Base-by-base conservation (phyloP, 2,329 filamentous ascomycete species). In the Aspergillus flavus region DNA sequence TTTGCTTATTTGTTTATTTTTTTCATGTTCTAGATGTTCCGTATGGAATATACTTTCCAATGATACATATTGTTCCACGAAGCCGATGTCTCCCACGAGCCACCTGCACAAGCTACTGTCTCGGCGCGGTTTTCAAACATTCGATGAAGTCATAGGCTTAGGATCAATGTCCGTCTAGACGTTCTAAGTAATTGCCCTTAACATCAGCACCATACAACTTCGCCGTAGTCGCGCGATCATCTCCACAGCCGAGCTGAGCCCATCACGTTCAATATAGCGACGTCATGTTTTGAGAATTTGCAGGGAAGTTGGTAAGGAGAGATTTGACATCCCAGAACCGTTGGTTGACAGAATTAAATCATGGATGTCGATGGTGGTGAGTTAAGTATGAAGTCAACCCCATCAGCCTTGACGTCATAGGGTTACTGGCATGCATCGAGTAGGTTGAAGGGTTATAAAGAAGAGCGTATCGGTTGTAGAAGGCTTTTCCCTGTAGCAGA, bases 391-490 rank as follows among this genome's bases (percentile, higher is more conserved):
- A 55, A 39, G 52, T 55, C 52, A 55, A 41, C 14, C 6, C 5
- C 26, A 41, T 46, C 19, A 52, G 30, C 56, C 11, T 43, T 59
- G 57, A 59, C 57, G 57, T 59, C 57, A 59, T 50, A 48, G 39
- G 52, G 9, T 26, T 32, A n/a, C 34, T 21, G 12, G 32, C 32
- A 26, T 32, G 48, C 7, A 34, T 19, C 36, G 16, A 9, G 6
- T 19, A 36, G 14, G 3, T 54, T 21, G 28, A 10, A 23, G 11
- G 14, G 30, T 54, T 41, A 54, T 34, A 32, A 55, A 11, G 7
- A 23, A 55, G 52, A 26, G 16, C 11, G 14, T 23, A 19, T 39
- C n/a, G 12, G 12, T 34, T 39, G 10, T 55, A 26, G 6, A 39
- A 55, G 21, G n/a, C 2, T 28, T 39, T 12, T 2, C 6, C 19